Evolutionary conservation across 2,329 filamentous ascomycete species (phyloP), one percentile per base, ranked within the genome.

Genomic region (Fusarium begoniae): DNA sequence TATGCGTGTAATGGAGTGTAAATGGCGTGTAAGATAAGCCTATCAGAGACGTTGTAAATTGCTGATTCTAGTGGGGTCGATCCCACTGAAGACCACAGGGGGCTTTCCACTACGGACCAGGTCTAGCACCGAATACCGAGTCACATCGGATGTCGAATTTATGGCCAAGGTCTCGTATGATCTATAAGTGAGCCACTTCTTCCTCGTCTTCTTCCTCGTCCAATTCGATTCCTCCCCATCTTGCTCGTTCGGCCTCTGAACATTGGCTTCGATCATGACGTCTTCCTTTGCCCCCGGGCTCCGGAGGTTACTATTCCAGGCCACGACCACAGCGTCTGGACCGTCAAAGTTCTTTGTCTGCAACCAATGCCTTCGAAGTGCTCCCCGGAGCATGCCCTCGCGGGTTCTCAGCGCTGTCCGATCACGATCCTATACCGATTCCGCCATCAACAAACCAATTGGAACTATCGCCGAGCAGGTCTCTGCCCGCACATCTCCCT

Each of bases 291-390:
- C 82, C 63, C 84, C 84, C 53, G 82, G 84, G 58, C 75, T 86
- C 65, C 82, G 85, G 69, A 82, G 84, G 75, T 73, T 82, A 48
- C 80, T 82, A 72, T 73, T 85, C 30, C 82, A 81, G 74, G 79
- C 82, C 61, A 72, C 77, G 73, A 78, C 82, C 63, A 70, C 75
- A 62, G 70, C 51, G 43, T 72, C 76, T 30, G 72, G 73, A 26
- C 80, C 85, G 38, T 77, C 81, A 35, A 80, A 83, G 38, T 81
- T 83, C 63, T 83, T 87, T 60, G 78, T 84, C 78, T 88, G 86
- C 81, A 85, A 85, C 72, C 87, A 88, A 84, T 88, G 86, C 79
- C 83, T 84, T 63, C 80, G 81, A 66, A 81, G 79, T 62, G 66
- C 78, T 59, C 79, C 79, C 50, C 75, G 76, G 59, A 73, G 77